Evolutionary conservation across 768 basidiomycete genomes (phyloP), one percentile per base, ranked within the genome.

Genomic region (Amanita fuliginea): DNA sequence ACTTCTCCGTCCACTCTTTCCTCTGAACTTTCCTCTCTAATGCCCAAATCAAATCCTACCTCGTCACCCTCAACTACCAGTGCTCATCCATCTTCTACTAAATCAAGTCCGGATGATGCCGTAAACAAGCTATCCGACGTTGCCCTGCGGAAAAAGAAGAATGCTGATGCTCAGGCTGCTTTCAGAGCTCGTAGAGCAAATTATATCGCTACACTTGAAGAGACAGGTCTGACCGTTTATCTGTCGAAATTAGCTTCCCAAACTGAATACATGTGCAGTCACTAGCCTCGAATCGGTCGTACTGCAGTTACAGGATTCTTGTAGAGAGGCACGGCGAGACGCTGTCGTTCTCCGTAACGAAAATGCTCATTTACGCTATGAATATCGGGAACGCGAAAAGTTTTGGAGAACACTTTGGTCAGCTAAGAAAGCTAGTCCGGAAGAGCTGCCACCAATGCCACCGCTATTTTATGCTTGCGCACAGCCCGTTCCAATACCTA

Each of bases 81-180:
- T 47, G 33, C 55, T 50, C 57, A 51, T 50, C 56, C 57, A 42
- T 42, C 60, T 62, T 3, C 61, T 59, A 50, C 62, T 60, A 66
- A 71, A 62, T 61, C 67, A 56, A 54, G 64, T 28, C 53, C 59
- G 19, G 64, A 70, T 49, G 64, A 67, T 32, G 53, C 62, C 53
- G 58, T 68, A 22, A 57, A 69, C 40, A 74, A 75, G 54, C 62
- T 81, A 62, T 73, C 81, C 55, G 83, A 86, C 64, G 75, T 83
- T 10, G 80, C 81, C 30, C 71, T 85, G 57, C 71, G 86, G 55
- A 88, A 87, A 70, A 87, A 86, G 73, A 91, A 91, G 70, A 91
- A 91, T 58, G 88, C 88, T 32, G 85, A 89, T 60, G 88, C 88
- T 2, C 88, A 91, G 66, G 87, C 88, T 47, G 86, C 86, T 52